A percentile compares a stretch with the other conserved stretches of the same genome.
phyloP scores from a whole-genome alignment of 2,329 filamentous ascomycete genomes.

The Akanthomyces uredinophilus region DNA sequence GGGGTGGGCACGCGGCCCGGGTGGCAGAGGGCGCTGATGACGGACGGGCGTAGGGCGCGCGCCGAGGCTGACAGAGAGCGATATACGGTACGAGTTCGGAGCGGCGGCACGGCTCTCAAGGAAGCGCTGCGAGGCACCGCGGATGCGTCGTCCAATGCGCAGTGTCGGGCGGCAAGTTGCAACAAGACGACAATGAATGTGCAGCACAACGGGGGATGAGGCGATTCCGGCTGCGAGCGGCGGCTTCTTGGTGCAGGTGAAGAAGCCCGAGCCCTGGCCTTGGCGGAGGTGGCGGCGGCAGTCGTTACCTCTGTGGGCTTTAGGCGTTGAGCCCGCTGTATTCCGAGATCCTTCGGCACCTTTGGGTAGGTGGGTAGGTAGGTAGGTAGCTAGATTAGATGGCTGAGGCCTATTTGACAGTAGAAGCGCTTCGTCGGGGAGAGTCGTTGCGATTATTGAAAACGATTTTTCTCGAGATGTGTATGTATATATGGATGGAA shows the following conservation, averaged over 20 bases:
- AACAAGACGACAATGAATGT: neutral
- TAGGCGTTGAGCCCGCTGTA: neutral
- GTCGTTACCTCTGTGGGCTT: neutral
- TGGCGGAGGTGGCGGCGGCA: constrained; percentile 1
- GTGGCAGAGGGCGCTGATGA: neutral
- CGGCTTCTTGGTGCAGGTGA: neutral
- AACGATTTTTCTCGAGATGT: neutral
- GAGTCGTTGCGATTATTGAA: neutral
- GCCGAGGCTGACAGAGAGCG: neutral
- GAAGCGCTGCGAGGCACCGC: too few relatives aligned
- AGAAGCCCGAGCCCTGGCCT: neutral
- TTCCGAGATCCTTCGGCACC: neutral
- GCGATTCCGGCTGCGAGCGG: neutral
- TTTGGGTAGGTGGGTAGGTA: neutral
- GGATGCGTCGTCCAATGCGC: neutral
- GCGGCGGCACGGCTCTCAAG: neutral
- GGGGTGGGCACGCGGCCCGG: constrained; percentile 5
- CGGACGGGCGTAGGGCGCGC: neutral
- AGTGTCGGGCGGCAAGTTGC: neutral
- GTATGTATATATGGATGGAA: neutral
- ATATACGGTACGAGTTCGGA: neutral
- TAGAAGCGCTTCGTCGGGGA: neutral
- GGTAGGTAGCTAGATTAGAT: too few relatives aligned
- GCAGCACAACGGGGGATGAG: neutral
- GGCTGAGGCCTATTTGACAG: neutral